Base-by-base conservation (phyloP, 495 filamentous ascomycete species). In the Endocarpon pusillum region DNA sequence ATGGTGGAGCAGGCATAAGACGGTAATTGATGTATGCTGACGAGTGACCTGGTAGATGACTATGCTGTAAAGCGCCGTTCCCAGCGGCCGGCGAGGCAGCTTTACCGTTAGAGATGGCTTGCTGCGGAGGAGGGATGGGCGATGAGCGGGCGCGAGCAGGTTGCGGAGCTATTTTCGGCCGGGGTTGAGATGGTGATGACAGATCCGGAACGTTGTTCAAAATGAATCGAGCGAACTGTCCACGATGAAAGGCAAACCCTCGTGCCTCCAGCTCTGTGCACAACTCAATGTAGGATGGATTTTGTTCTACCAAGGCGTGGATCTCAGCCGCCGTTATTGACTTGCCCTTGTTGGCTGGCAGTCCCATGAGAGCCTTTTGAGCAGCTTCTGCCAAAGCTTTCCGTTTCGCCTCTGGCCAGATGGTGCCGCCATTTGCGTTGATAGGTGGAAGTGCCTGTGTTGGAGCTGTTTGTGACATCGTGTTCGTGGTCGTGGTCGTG, bases 231-330 rank as follows among this genome's bases (percentile, higher is more conserved):
- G 67, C 67, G 37, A 71, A 60, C 1, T 42, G 40, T 8, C 53
- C 47, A 29, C 62, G 47, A 35, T 68, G 55, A 25, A 71, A 40
- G 11, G 41, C 39, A 19, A 69, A 48, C 1, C 60, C 58, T 29
- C 47, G 46, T 1, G 26, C 20, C 34, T 71, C 67, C n/a, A 70
- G 44, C 20, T 45, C 41, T 37, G 62, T 55, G 42, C 66, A 71
- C 3, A 71, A 45, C 32, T 60, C 54, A 33, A 48, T 49, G 43
- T 70, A 70, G 12, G 52, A 58, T 0, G 64, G 64, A 45, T 67
- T 66, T 14, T 35, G 35, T 25, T 67, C 48, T 14, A 71, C 40
- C 18, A 70, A 46, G 5, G 34, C 34, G 25, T 47, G 44, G 1
- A 70, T 48, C 15, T 53, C 34, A 3, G 55, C 43, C n/a, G 47